Base-by-base conservation (phyloP, 192 early-diverging fungal genomes). In the Backusella morwellensis region DNA sequence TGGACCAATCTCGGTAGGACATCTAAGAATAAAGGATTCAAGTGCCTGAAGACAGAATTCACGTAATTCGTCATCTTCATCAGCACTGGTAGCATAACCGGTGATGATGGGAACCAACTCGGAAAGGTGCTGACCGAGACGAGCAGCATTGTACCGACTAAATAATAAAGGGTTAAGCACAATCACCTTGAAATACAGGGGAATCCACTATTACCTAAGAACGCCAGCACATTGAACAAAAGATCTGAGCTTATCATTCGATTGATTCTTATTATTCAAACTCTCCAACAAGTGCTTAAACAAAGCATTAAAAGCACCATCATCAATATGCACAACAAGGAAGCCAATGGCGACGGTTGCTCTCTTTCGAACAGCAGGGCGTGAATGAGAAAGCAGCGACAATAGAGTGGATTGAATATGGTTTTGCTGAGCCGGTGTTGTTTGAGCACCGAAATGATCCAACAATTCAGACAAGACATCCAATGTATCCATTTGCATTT, bases 11-110 rank as follows among this genome's bases (percentile, higher is more conserved):
- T 93, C 92, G 3, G 88, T 88, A 6, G 95, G 94, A 80, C 93
- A 96, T 6, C 93, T 85, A 34, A 95, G 75, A 0, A 93, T 85
- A 74, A 95, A 92, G 0, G 93, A 86, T 70, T 96, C 95, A 21
- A 96, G 72, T 14, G 95, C 83, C 75, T 95, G 93, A 36, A 97
- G 84, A 75, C 93, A 94, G 36, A 88, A 88, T 78, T 97, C 95
- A 8, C 94, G 88, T 66, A 95, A 79, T 74, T 97, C 95, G 78
- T 97, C 93, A 71, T 84, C 88, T 41, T 95, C 91, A 38, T 93
- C 90, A 29, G 87, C 75, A 14, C 83, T 74, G 3, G 63, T 47
- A 26, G 86, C 80, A 80, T 90, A 91, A 21, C 86, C 71, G 19
- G 89, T 82, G 32, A 94, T 82, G n/a, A 87, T 85, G 11, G 93